These are phyloP conservation scores for Geranium rotundifolium DNA, from an alignment of 345 rosid species.

Conservation along the genomic window DNA sequence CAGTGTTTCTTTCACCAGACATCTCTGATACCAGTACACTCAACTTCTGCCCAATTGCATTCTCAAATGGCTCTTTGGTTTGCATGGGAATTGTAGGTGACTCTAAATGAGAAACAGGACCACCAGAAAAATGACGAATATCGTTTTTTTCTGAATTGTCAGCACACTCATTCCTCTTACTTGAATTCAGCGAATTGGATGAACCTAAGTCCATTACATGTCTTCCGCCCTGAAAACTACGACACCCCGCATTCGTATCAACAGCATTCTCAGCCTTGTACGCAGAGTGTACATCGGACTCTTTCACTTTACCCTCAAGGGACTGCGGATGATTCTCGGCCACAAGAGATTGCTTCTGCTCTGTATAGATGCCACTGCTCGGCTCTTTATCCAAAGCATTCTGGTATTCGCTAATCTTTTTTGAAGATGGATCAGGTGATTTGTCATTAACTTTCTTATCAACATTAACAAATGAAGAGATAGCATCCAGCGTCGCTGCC, in stretches of 20 bases:
- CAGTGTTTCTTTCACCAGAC: slow-evolving; percentile 28
- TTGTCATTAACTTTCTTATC: too few relatives aligned
- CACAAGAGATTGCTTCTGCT: slow-evolving; percentile 10
- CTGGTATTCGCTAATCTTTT: too few relatives aligned
- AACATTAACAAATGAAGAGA: too few relatives aligned
- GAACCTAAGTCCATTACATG: slow-evolving; percentile 11
- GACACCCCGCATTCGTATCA: slow-evolving; percentile 22
- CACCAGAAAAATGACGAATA: too few relatives aligned
- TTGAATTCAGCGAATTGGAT: not conserved
- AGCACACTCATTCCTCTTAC: not conserved
- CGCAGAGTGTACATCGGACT: slow-evolving; percentile 7
- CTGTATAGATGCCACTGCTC: slow-evolving; percentile 12
- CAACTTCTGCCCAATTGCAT: slow-evolving; percentile 21
- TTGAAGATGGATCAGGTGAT: too few relatives aligned
- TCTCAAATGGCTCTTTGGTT: slow-evolving; percentile 18
- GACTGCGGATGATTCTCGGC: not conserved
- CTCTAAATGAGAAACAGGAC: too few relatives aligned
- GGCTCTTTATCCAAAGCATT: slow-evolving; percentile 17
- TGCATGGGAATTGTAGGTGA: not conserved
- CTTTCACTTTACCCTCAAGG: slow-evolving; percentile 20
- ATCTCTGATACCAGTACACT: slow-evolving; percentile 29
- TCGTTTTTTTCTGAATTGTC: not conserved
- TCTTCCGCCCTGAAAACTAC: slow-evolving; percentile 15
- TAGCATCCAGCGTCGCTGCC: too few relatives aligned
- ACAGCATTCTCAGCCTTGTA: slow-evolving; percentile 15